A percentile compares a stretch with the other conserved stretches of the same genome.
Evolutionary conservation across 2,329 filamentous ascomycete species (phyloP).

Genomic region (Cryphonectria naterciae): DNA sequence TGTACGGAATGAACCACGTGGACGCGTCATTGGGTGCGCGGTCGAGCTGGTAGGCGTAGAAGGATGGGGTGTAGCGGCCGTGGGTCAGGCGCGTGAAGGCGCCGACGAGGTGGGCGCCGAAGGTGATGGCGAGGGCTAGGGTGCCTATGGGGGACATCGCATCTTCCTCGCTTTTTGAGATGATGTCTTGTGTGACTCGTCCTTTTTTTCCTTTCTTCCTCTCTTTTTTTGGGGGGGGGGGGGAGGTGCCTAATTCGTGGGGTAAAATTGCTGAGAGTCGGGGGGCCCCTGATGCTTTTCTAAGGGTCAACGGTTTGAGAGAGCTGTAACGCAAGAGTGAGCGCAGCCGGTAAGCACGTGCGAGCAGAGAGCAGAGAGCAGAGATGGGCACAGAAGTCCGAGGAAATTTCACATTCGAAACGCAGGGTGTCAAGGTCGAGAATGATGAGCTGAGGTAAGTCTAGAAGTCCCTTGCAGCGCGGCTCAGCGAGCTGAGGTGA

Average conservation of each 20-base stretch:
- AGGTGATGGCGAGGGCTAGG: conserved; percentile 12
- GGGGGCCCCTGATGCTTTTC: background rate
- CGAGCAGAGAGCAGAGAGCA: background rate
- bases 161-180: background rate
- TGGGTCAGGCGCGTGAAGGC: conserved; percentile 33
- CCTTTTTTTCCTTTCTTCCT: no score
- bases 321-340: background rate
- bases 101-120: conserved; percentile 29
- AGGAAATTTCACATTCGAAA: conserved; percentile 9
- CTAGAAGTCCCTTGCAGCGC: background rate
- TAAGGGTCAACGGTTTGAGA: background rate
- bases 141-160: conserved; percentile 7
- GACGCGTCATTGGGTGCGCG: conserved; percentile 32
- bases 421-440: background rate
- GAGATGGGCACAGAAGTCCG: background rate
- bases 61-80: conserved; percentile 32
- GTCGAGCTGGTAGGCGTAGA: conserved; percentile 34
- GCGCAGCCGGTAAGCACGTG: background rate
- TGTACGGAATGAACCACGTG: conserved; percentile 30
- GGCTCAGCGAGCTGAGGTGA: conserved; percentile 8
- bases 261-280: background rate
- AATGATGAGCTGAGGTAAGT: conserved; percentile 12
- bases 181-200: background rate
- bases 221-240: background rate
- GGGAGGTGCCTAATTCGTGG: background rate